Evolutionary conservation across 768 basidiomycete species (phyloP), one percentile per base, ranked within the genome.

Genomic region (Kwoniella sp.): DNA sequence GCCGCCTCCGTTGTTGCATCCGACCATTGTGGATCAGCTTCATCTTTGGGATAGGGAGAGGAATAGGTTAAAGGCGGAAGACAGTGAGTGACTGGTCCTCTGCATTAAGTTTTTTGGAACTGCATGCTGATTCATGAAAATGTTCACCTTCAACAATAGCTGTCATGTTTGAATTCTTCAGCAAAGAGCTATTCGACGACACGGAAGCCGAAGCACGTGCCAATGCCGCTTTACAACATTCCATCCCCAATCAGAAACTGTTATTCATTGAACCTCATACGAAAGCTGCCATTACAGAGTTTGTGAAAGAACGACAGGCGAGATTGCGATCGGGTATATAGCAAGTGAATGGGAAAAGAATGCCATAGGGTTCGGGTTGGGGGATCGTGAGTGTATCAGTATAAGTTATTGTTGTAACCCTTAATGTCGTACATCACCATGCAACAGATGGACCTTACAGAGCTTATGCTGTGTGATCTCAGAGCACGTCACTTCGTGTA

Each of bases 1-100:
- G 54, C 73, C 71, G 21, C 73, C 65, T 76, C 94, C 94, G 9
- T 82, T 98, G 15, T 83, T 99, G 24, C 95, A 96, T 27, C 92
- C 96, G 48, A 98, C 96, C 0, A 95, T 99, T 0, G 93, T 96
- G 76, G 95, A 99, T 81, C 95, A 98, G 81, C 90, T 99, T 65
- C 88, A 95, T 61, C 83, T 98, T 19, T 99, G 96, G 93, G 94
- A 99, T 80, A 84, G 94, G 48, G 96, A 98, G 82, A 86, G 89
- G 80, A 93, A 96, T 78, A 86, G 96, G 57, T 83, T 98, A 10
- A 89, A 90, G 73, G 88, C 90, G 46, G 84, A 88, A 78, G 90
- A 95, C 85, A 92, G 94, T 92, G 76, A 61, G 82, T 77, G 36
- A 36, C 19, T 29, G 6, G 26, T 19, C 27, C 33, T 13, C n/a